Evolutionary conservation across 2,329 filamentous ascomycete genomes (phyloP).

Genomic region (Epichloe hybrida): DNA sequence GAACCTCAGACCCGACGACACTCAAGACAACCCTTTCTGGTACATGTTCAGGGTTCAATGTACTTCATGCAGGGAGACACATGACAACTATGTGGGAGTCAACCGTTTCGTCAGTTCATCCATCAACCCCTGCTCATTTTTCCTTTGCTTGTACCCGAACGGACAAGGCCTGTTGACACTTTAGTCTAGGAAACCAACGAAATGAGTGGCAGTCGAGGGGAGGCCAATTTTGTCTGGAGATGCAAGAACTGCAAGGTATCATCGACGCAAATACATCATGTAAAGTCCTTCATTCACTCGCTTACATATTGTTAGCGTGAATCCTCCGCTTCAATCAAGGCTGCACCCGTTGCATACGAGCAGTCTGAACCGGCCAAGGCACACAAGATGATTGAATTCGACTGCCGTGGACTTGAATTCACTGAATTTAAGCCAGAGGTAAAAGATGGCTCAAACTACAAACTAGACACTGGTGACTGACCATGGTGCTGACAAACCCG

Average conservation of each 20-base stretch:
- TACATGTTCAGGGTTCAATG: conserved; percentile 98
- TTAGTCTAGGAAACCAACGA: conserved; percentile 64
- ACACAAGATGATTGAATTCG: conserved; percentile 75
- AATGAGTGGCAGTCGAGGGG: conserved; percentile 81
- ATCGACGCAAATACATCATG: neutral
- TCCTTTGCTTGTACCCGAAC: neutral
- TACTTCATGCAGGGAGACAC: conserved; percentile 87
- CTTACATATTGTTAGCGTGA: conserved; percentile 44
- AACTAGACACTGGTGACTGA: neutral
- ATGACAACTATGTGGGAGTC: conserved; percentile 74
- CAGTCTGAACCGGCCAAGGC: conserved; percentile 58
- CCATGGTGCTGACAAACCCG: neutral
- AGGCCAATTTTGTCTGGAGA: conserved; percentile 99
- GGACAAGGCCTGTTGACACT: conserved; percentile 5
- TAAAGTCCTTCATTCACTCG: neutral
- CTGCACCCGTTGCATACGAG: conserved; percentile 57
- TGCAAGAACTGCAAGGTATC: conserved; percentile 93
- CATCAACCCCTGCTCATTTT: neutral
- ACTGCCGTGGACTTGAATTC: conserved; percentile 90
- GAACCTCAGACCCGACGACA: conserved; percentile 74
- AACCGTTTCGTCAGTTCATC: conserved; percentile 64
- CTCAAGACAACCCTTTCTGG: conserved; percentile 71
- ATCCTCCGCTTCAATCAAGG: conserved; percentile 73
- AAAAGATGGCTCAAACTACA: conserved; percentile 11
- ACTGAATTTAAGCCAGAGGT: conserved; percentile 83